Percentiles rank a stretch among this genome's conserved stretches.
Evolutionary conservation across 23 red algal species (phyloP).

Genomic region (Rhodosorus marinus): DNA sequence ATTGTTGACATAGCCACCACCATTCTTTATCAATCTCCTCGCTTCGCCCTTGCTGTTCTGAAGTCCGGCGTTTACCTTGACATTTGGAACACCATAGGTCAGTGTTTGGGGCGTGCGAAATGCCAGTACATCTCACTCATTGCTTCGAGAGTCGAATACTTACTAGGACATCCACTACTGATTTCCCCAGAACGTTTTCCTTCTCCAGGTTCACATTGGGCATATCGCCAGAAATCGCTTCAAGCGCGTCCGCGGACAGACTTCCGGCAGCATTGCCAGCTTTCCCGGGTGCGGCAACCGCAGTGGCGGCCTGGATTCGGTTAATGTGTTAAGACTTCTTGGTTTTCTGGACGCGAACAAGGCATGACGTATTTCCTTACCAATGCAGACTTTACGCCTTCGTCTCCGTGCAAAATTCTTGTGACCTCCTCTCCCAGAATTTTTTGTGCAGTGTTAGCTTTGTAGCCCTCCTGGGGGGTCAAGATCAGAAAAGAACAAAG

Average conservation of each 20-base stretch:
- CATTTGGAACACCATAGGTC: too few species aligned
- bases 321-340: too few species aligned
- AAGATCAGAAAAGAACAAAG: too few species aligned
- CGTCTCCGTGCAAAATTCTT: constrained; percentile 74
- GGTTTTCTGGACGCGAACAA: too few species aligned
- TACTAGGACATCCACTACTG: constrained; percentile 78
- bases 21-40: constrained; percentile 60
- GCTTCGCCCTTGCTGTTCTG: constrained; percentile 73
- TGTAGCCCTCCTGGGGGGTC: constrained; percentile 13
- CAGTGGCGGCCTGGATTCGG: constrained; percentile 57
- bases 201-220: constrained; percentile 12
- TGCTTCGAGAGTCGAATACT: too few species aligned
- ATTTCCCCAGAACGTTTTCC: constrained; percentile 21
- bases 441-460: constrained; percentile 55
- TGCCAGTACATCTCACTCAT: too few species aligned
- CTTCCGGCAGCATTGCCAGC: constrained; percentile 1
- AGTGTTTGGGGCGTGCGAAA: too few species aligned
- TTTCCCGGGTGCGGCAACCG: constrained; percentile 52
- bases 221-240: constrained; percentile 43
- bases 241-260: constrained; percentile 41
- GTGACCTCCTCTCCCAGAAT: constrained; percentile 77
- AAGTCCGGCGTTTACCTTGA: constrained; percentile 32
- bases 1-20: constrained; percentile 84
- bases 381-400: constrained; percentile 32
- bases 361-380: too few species aligned